Evolutionary conservation across 2,329 filamentous ascomycete species (phyloP), one percentile per base, ranked within the genome.

Genomic region (Microthyrium microscopicum): DNA sequence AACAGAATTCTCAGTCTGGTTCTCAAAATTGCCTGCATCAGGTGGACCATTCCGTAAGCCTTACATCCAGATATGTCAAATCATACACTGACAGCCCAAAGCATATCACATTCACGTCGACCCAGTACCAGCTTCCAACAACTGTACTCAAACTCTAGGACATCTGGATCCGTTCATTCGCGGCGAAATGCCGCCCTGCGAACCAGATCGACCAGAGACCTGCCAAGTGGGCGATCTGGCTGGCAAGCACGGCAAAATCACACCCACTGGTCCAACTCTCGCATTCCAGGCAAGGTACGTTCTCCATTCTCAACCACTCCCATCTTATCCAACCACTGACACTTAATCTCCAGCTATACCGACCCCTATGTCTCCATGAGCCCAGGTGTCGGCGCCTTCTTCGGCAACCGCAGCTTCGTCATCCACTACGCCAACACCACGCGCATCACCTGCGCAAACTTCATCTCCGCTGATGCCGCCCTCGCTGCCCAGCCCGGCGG

Each of bases 221-320:
- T 89, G 80, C 58, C 71, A 87, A 55, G 70, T 80, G 8, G 80
- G 81, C 42, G 80, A 87, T 50, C 61, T 84, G 36, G 68, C 70
- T 44, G 80, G 80, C 48, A 87, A 87, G 58, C 60, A 77, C 46
- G 77, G 77, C 40, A 62, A 35, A 17, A 60, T 52, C 42, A 43
- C 44, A 13, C 40, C 40, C 25, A 40, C 41, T 5, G 18, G 11
- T 22, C 20, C 19, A 12, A 31, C 33, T 17, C 17, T 32, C 24
- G n/a, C 13, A 11, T 28, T 29, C 16, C n/a, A n/a, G n/a, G n/a
- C n/a, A n/a, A n/a, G n/a, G n/a, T n/a, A n/a, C 20, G 19, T 29
- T 3, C 11, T 17, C 20, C 21, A 18, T 31, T n/a, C 9, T 18
- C 26, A 16, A 26, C n/a, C 12, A 11, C 19, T 11, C 15, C 18